These are phyloP conservation scores for Clavispora fructus DNA, from an alignment of 805 yeast genomes.

Conservation along the genomic window DNA sequence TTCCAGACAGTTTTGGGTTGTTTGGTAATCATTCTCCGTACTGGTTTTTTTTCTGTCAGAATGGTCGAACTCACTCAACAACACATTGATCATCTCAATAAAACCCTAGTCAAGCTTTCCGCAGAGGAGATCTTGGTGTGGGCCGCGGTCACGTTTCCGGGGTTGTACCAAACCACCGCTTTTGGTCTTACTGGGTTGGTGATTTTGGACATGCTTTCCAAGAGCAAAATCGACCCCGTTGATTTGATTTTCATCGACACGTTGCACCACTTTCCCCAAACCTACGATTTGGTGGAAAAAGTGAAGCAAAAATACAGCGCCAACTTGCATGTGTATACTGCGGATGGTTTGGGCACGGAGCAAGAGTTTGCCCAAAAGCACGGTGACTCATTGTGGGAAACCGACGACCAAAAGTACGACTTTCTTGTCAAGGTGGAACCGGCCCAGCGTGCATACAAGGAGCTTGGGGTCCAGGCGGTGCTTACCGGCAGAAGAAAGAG, in stretches of 20 bases:
- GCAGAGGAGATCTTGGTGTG: conserved; percentile 77
- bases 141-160: conserved; percentile 80
- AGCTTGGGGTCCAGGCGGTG: conserved; percentile 72
- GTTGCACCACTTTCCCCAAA: conserved; percentile 91
- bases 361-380: conserved; percentile 58
- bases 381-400: conserved; percentile 82
- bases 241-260: conserved; percentile 88
- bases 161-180: conserved; percentile 86
- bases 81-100: conserved; percentile 64
- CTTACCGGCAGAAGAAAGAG: conserved; percentile 87
- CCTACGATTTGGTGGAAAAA: conserved; percentile 62
- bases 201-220: conserved; percentile 75
- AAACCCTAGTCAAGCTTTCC: conserved; percentile 45
- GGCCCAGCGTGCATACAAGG: conserved; percentile 73
- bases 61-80: conserved; percentile 24
- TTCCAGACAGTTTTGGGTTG: background rate
- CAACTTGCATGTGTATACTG: conserved; percentile 61
- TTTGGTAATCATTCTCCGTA: background rate
- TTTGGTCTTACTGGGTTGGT: conserved; percentile 91
- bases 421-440: conserved; percentile 91
- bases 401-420: conserved; percentile 76
- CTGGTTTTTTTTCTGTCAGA: background rate
- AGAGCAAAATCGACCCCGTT: conserved; percentile 38
- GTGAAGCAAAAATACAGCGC: conserved; percentile 53
- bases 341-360: conserved; percentile 51